Evolutionary conservation across 805 yeast species (phyloP), one percentile per base, ranked within the genome.

Genomic region (Starmerella floricola): DNA sequence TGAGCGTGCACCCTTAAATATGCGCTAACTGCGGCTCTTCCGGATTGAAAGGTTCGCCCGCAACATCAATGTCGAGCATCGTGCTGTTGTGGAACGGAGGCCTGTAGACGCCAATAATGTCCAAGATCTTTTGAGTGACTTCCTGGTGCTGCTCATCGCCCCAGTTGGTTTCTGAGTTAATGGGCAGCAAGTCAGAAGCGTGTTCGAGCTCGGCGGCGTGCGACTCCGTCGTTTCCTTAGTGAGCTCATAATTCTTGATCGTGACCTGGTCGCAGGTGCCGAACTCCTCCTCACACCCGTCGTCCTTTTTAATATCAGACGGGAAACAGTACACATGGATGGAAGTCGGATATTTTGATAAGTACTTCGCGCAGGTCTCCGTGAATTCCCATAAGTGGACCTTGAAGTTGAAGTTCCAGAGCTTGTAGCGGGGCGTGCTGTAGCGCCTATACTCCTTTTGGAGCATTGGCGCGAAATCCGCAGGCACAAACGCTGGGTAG

Each of bases 401-500:
- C n/a, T 33, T 27, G 35, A 19, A 13, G 23, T 47, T 39, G 48
- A 38, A 54, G n/a, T 17, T 15, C 52, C 54, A 37, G 40, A 19
- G 52, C 61, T 39, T 6, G 52, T 39, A 48, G 44, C 51, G 6
- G 28, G 48, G 11, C 50, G 55, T 39, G 28, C 37, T 31, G 41
- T 31, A 54, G 3, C 30, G 30, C 13, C 31, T 36, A 49, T 70
- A 69, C 46, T 72, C 77, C 10, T 61, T 51, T 10, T 46, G 37
- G 3, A 72, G 58, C 11, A 66, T 50, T 4, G 49, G 47, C 11
- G 63, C 62, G 24, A 59, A 58, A 36, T 54, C 53, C 33, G 59
- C 53, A 0, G 80, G 81, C 18, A 73, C 57, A 42, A 64, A 65
- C 1, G 71, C 65, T 13, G 63, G 46, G 10, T 55, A 69, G 2